phyloP scores from a whole-genome alignment of 495 filamentous ascomycete species.

The Xylaria intraflava region DNA sequence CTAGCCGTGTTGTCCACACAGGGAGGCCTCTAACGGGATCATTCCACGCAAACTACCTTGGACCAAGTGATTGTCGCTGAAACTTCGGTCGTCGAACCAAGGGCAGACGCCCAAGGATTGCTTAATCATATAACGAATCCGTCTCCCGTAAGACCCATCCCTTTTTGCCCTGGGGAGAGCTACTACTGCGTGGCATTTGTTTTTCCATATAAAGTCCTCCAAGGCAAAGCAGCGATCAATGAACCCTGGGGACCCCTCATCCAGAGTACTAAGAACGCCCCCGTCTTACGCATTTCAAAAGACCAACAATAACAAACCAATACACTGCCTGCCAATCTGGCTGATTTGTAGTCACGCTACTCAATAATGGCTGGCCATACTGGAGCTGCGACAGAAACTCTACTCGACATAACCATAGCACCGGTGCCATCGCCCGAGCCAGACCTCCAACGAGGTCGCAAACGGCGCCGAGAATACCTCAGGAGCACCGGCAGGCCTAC shows the following conservation, averaged over 20 bases:
- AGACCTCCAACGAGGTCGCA: slow-evolving; percentile 29
- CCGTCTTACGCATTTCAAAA: background rate
- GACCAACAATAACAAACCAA: background rate
- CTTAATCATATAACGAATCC: background rate
- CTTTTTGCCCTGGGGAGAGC: background rate
- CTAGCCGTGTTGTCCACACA: slow-evolving; percentile 14
- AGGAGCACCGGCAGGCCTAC: slow-evolving; percentile 11
- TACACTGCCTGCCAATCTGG: background rate
- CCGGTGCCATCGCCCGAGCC: slow-evolving; percentile 25
- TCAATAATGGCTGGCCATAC: background rate
- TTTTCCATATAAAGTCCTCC: background rate
- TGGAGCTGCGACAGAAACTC: slow-evolving; percentile 14
- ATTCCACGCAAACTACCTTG: slow-evolving; percentile 7
- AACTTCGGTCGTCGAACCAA: slow-evolving; percentile 7
- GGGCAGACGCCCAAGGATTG: slow-evolving; percentile 4
- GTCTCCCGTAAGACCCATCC: background rate
- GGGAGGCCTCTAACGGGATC: slow-evolving; percentile 18
- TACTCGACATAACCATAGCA: slow-evolving; percentile 21
- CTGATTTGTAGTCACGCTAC: slow-evolving; percentile 4
- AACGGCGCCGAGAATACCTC: slow-evolving; percentile 26
- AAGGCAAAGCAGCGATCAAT: background rate
- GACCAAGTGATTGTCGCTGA: slow-evolving; percentile 14
- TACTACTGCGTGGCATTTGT: background rate
- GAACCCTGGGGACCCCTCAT: background rate
- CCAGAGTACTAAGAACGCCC: background rate